These are phyloP conservation scores for Ploettnerulaceae sp. DNA, from an alignment of 2,329 filamentous ascomycete genomes.

Conservation along the genomic window DNA sequence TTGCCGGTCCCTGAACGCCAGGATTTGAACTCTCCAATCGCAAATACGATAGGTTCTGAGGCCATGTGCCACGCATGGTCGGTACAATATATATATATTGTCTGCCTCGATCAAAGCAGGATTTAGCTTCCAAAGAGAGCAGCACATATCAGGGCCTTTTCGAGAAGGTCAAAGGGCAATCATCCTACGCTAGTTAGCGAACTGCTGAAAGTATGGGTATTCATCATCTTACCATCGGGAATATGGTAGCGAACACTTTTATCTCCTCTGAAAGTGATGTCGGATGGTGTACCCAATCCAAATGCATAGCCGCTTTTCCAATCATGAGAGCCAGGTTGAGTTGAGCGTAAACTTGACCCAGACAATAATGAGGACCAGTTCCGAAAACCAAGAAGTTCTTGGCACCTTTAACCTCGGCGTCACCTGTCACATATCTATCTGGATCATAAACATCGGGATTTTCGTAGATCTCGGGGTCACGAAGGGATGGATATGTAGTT, in stretches of 20 bases:
- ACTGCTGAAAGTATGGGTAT: constrained; percentile 14
- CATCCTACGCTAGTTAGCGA: constrained; percentile 53
- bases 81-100: too few relatives aligned
- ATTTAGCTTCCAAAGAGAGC: neutral
- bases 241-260: constrained; percentile 97
- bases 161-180: constrained; percentile 72
- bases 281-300: constrained; percentile 87
- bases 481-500: constrained; percentile 82
- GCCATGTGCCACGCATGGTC: too few relatives aligned
- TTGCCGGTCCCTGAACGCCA: too few relatives aligned
- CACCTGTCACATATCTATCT: constrained; percentile 84
- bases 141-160: constrained; percentile 17
- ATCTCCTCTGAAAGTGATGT: constrained; percentile 87
- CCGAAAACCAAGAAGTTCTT: constrained; percentile 99
- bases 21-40: too few relatives aligned
- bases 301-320: constrained; percentile 78
- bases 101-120: too few relatives aligned
- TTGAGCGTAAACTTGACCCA: constrained; percentile 88
- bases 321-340: constrained; percentile 85
- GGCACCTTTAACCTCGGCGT: constrained; percentile 69
- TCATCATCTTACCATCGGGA: constrained; percentile 71
- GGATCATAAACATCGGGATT: constrained; percentile 87
- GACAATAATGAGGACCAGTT: constrained; percentile 91
- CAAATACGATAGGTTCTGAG: too few relatives aligned
- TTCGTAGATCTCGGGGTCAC: constrained; percentile 87